Percentiles rank a stretch among this genome's conserved stretches.
These are phyloP conservation scores for Chrysoporthe deuterocubensis DNA, from an alignment of 2,329 filamentous ascomycete genomes.

Conservation along the genomic window DNA sequence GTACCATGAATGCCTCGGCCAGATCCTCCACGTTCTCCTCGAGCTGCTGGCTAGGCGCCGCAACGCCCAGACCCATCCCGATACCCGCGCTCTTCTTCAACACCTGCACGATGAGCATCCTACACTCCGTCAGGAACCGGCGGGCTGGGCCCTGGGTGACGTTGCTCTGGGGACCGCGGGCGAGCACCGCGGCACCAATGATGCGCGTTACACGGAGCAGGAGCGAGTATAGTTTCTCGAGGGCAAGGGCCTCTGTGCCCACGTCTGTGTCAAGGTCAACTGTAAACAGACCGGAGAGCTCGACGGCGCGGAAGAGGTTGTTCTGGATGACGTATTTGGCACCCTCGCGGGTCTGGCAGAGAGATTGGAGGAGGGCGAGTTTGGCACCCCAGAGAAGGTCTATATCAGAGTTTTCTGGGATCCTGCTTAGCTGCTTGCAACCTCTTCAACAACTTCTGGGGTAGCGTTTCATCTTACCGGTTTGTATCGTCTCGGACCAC, in stretches of 20 bases:
- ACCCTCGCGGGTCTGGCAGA: conserved; percentile 83
- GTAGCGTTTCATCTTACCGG: conserved; percentile 50
- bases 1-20: conserved; percentile 81
- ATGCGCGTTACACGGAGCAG: conserved; percentile 81
- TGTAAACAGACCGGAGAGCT: conserved; percentile 81
- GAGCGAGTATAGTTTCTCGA: conserved; percentile 82
- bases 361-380: conserved; percentile 79
- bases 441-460: not conserved
- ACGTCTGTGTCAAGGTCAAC: conserved; percentile 92
- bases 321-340: conserved; percentile 87
- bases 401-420: conserved; percentile 46
- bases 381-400: conserved; percentile 68
- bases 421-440: conserved; percentile 11
- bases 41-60: conserved; percentile 37
- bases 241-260: conserved; percentile 66
- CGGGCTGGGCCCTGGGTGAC: conserved; percentile 69
- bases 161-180: conserved; percentile 84
- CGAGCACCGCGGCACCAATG: conserved; percentile 79
- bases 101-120: conserved; percentile 82
- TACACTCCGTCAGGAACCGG: conserved; percentile 79
- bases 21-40: conserved; percentile 73
- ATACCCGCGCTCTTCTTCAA: conserved; percentile 89
- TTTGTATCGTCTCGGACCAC: conserved; percentile 60
- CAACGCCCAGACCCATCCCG: conserved; percentile 33
- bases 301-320: conserved; percentile 81